Percentiles rank a stretch among this genome's conserved stretches.
These are phyloP conservation scores for Perkinsela sp. DNA, from an alignment of 208 protist genomes.

Conservation along the genomic window DNA sequence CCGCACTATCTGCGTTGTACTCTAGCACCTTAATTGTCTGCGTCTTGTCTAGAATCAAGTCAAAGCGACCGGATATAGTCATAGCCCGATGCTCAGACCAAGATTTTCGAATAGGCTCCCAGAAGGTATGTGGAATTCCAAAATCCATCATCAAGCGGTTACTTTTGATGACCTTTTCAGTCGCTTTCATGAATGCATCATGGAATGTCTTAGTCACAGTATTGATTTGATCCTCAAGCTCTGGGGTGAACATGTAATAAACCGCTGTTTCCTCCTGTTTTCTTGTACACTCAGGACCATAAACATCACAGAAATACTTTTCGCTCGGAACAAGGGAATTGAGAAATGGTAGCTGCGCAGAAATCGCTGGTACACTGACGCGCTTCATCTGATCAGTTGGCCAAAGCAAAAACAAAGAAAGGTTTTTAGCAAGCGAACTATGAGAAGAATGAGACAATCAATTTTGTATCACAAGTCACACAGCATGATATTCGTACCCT, in stretches of 20 bases:
- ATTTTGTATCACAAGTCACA: slow-evolving; percentile 7
- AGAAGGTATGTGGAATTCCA: slow-evolving; percentile 38
- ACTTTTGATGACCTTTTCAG: slow-evolving; percentile 25
- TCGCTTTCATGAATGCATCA: slow-evolving; percentile 50
- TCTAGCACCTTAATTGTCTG: slow-evolving; percentile 52
- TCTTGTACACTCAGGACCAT: slow-evolving; percentile 34
- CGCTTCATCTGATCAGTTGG: background rate
- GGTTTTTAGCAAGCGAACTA: background rate
- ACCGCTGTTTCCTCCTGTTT: slow-evolving; percentile 19
- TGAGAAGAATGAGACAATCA: background rate
- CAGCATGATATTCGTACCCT: slow-evolving; percentile 20
- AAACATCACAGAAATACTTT: slow-evolving; percentile 32
- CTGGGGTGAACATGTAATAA: slow-evolving; percentile 46
- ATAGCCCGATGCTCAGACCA: slow-evolving; percentile 27
- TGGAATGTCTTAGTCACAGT: slow-evolving; percentile 32
- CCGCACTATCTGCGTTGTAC: slow-evolving; percentile 68
- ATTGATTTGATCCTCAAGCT: slow-evolving; percentile 26
- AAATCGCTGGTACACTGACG: background rate
- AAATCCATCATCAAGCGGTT: slow-evolving; percentile 32
- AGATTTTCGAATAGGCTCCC: slow-evolving; percentile 41
- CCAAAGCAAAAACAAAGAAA: background rate
- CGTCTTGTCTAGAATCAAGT: slow-evolving; percentile 41
- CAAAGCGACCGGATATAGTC: slow-evolving; percentile 48
- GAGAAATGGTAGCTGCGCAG: slow-evolving; percentile 6
- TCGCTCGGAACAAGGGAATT: slow-evolving; percentile 34